These are phyloP conservation scores for Passiflora organensis DNA, from an alignment of 345 rosid genomes.

Conservation along the genomic window DNA sequence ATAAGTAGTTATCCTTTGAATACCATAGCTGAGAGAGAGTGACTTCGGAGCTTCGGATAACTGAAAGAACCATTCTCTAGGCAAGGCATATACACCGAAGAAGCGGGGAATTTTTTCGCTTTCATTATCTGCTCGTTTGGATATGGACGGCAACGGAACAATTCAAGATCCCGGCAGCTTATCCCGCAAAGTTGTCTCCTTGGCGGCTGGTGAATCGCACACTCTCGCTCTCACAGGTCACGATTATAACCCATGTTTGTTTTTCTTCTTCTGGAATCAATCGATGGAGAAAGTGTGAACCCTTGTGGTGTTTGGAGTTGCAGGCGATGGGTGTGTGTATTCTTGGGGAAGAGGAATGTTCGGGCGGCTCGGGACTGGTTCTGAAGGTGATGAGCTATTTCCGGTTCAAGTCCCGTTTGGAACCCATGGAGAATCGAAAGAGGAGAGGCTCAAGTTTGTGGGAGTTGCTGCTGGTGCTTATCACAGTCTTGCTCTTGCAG, in stretches of 20 bases:
- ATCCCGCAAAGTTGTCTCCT: slow-evolving; percentile 36
- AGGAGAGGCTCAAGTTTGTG: slow-evolving; percentile 42
- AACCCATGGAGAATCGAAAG: slow-evolving; percentile 11
- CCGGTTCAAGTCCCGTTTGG: slow-evolving; percentile 52
- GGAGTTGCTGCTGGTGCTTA: slow-evolving; percentile 86
- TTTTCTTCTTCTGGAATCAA: not conserved
- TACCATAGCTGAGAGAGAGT: too few species aligned
- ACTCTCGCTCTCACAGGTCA: slow-evolving; percentile 72
- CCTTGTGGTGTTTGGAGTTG: not conserved
- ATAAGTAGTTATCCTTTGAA: not conserved
- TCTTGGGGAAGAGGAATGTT: slow-evolving; percentile 97
- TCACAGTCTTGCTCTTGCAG: slow-evolving; percentile 81
- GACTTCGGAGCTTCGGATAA: too few species aligned
- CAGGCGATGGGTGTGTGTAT: slow-evolving; percentile 75
- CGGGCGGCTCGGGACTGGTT: slow-evolving; percentile 79
- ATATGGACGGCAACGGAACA: slow-evolving; percentile 37
- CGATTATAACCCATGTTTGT: not conserved
- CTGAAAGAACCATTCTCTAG: too few species aligned
- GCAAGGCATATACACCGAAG: not conserved
- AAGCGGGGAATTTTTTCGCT: not conserved
- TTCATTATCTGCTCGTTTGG: not conserved
- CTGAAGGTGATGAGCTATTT: slow-evolving; percentile 59
- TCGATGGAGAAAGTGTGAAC: not conserved
- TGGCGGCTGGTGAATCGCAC: slow-evolving; percentile 85
- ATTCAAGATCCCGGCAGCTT: slow-evolving; percentile 25